Evolutionary conservation across 2,329 filamentous ascomycete species (phyloP).

Genomic region (Pseudogymnoascus sp.): DNA sequence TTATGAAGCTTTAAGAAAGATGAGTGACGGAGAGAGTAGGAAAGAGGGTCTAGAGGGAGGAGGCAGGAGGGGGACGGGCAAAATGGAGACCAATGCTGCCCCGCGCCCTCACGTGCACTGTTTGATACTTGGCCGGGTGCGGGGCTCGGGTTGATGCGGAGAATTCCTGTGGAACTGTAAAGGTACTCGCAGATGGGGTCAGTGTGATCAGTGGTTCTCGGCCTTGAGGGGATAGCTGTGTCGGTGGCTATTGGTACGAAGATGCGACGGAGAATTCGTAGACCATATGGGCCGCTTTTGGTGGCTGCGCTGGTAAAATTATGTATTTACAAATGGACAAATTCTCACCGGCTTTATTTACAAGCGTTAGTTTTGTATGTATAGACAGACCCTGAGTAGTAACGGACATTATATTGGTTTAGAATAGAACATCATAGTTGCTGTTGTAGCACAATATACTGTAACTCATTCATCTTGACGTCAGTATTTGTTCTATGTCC

Average conservation of each 20-base stretch:
- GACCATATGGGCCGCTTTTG: not conserved
- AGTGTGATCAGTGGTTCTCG: not conserved
- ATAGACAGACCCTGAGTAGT: not conserved
- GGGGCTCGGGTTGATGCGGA: slow-evolving; percentile 6
- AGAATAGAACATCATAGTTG: not conserved
- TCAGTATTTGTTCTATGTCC: not conserved
- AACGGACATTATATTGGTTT: not conserved
- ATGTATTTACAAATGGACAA: slow-evolving; percentile 4
- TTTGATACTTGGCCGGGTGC: slow-evolving; percentile 5
- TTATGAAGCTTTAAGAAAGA: not conserved
- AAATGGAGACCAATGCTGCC: not conserved
- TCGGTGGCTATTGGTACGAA: slow-evolving; percentile 6
- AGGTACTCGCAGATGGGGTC: not conserved
- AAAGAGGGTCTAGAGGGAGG: not conserved
- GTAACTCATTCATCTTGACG: not conserved
- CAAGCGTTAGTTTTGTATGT: not conserved
- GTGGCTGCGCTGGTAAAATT: not conserved
- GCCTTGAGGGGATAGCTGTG: not conserved
- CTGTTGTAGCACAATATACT: not conserved
- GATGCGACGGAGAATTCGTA: not conserved
- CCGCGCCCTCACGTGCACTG: slow-evolving; percentile 2
- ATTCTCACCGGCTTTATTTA: not conserved
- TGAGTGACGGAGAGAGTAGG: not conserved
- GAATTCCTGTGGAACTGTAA: not conserved
- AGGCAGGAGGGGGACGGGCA: not conserved